phyloP scores from a whole-genome alignment of 139 green algal genomes.

The Astrephomene gubernaculifera region DNA sequence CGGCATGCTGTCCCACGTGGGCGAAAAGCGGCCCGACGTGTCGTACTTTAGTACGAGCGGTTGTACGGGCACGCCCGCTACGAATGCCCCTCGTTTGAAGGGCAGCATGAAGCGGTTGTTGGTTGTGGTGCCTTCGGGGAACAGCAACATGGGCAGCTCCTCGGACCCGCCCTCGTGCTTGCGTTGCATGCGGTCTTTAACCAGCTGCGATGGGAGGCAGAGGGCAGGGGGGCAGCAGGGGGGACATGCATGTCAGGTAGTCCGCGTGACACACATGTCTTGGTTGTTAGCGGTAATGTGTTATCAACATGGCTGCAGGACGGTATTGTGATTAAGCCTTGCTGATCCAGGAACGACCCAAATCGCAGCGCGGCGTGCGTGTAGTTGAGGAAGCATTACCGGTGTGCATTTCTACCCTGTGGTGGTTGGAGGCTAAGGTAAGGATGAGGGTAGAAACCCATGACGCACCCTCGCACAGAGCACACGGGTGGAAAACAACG shows the following conservation, averaged over 20 bases:
- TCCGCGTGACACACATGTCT: too few species aligned
- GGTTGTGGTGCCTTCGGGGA: slow-evolving; percentile 91
- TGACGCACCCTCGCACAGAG: too few species aligned
- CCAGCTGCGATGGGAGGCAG: slow-evolving; percentile 6
- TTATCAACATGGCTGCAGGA: too few species aligned
- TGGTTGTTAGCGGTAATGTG: too few species aligned
- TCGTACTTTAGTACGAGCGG: slow-evolving; percentile 84
- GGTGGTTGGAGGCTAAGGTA: too few species aligned
- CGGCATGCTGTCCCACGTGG: slow-evolving; percentile 86
- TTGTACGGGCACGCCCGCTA: slow-evolving; percentile 89
- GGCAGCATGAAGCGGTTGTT: slow-evolving; percentile 91
- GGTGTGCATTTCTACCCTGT: too few species aligned
- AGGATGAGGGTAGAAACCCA: too few species aligned
- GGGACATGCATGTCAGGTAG: not conserved
- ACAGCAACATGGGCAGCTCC: slow-evolving; percentile 74
- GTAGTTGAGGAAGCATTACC: too few species aligned
- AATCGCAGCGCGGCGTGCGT: too few species aligned
- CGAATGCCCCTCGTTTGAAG: slow-evolving; percentile 93
- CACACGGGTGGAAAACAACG: too few species aligned
- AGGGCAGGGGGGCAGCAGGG: not conserved
- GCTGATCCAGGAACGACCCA: too few species aligned
- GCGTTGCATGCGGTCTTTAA: slow-evolving; percentile 69
- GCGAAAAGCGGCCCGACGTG: slow-evolving; percentile 63
- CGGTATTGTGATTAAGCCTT: too few species aligned
- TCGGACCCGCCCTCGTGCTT: not conserved